phyloP scores from a whole-genome alignment of 208 protist genomes.

The Crithidia sp. region DNA sequence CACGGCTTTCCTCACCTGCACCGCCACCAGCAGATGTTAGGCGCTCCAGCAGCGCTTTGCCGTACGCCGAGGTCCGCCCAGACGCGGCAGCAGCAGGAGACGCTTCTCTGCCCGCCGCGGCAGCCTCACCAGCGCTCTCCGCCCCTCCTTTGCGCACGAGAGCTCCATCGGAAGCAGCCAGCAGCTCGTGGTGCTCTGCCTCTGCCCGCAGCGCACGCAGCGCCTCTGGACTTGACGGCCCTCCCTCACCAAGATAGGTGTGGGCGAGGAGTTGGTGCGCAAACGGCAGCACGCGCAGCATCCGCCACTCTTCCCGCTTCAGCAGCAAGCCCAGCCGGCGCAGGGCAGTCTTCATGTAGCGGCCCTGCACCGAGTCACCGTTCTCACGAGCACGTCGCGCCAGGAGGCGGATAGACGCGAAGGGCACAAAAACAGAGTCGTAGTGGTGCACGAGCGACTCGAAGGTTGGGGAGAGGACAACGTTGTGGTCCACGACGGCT shows the following conservation, averaged over 20 bases:
- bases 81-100: background rate
- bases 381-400: conserved; percentile 68
- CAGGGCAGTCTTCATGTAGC: conserved; percentile 58
- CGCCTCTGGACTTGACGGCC: conserved; percentile 48
- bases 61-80: conserved; percentile 15
- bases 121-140: background rate
- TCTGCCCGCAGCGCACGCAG: conserved; percentile 55
- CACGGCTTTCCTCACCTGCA: background rate
- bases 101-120: background rate
- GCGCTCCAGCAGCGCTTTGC: conserved; percentile 22
- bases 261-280: conserved; percentile 82
- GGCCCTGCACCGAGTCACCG: conserved; percentile 53
- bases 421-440: conserved; percentile 85
- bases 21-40: conserved; percentile 12
- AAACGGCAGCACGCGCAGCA: conserved; percentile 78
- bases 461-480: conserved; percentile 77
- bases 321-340: conserved; percentile 50
- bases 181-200: conserved; percentile 36
- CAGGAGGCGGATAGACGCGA: conserved; percentile 68
- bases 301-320: conserved; percentile 37
- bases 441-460: conserved; percentile 85
- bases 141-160: background rate
- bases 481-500: conserved; percentile 88
- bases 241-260: conserved; percentile 68
- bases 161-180: background rate